Conservation (phyloP, 176 grass and related monocot species). For the Chrysopogon serrulatus region DNA sequence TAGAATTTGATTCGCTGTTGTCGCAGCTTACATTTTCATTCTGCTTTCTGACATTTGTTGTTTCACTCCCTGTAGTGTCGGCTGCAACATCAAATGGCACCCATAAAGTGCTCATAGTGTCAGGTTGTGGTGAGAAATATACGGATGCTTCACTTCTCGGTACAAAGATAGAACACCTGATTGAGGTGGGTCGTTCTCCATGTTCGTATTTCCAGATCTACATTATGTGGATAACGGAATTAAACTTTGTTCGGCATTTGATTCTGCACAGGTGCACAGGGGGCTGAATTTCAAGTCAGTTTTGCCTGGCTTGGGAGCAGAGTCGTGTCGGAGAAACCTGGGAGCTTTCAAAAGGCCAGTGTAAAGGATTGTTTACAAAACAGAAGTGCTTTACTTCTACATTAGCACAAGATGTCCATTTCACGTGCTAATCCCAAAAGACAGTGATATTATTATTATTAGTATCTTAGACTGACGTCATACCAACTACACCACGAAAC, state of each 20-base stretch:
- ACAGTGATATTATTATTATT: not conserved
- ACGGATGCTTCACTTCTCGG: not conserved
- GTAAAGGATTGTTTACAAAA: not conserved
- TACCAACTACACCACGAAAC: conserved; percentile 84
- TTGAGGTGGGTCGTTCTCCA: conserved; percentile 1
- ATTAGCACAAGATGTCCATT: not conserved
- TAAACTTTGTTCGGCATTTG: not conserved
- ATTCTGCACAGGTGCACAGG: not conserved
- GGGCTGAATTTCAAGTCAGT: not conserved
- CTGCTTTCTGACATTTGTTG: not conserved
- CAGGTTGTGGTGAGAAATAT: not conserved
- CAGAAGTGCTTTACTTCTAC: not conserved
- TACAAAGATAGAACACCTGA: not conserved
- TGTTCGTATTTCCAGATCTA: not conserved
- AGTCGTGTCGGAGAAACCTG: not conserved
- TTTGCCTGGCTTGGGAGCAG: not conserved
- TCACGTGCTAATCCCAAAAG: not conserved
- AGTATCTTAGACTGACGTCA: conserved; percentile 94
- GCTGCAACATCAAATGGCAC: conserved; percentile 98
- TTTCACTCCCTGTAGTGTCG: conserved; percentile 49
- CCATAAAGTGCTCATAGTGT: conserved; percentile 22
- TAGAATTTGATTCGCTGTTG: not conserved
- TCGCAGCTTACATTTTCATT: not conserved
- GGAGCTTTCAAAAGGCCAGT: not conserved
- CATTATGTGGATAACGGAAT: not conserved